Evolutionary conservation across 129 eudicot genomes (phyloP).

Genomic region (Solidago caesia): DNA sequence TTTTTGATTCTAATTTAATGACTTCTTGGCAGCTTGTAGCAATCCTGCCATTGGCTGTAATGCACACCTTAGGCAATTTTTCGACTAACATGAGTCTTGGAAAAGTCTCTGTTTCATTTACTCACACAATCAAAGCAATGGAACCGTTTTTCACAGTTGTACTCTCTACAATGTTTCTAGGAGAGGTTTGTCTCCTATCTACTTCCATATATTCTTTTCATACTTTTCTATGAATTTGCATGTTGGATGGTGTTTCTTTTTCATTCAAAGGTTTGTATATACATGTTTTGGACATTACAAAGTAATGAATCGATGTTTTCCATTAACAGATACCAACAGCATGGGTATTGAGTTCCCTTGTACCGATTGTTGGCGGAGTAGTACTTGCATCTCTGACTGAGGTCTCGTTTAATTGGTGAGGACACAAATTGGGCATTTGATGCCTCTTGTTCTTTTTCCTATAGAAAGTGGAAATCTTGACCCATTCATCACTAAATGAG

Average conservation of each 20-base stretch:
- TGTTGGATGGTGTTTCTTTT: conserved; percentile 16
- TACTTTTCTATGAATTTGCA: neutral
- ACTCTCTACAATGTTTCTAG: conserved; percentile 72
- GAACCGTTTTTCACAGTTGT: conserved; percentile 83
- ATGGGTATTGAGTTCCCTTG: conserved; percentile 76
- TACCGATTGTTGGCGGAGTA: conserved; percentile 98
- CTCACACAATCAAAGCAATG: conserved; percentile 88
- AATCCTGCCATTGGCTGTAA: conserved; percentile 72
- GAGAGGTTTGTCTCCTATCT: conserved; percentile 54
- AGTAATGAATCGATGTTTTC: neutral
- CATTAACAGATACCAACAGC: conserved; percentile 58
- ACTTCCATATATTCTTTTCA: conserved; percentile 1
- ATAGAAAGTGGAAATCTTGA: neutral
- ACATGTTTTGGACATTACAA: neutral
- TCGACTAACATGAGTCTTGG: conserved; percentile 89
- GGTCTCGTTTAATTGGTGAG: conserved; percentile 91
- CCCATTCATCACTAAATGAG: neutral
- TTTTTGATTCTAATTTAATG: conserved; percentile 21
- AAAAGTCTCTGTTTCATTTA: conserved; percentile 82
- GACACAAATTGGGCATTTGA: conserved; percentile 4
- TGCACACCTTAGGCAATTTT: conserved; percentile 79
- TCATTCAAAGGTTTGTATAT: conserved; percentile 1
- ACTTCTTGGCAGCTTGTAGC: conserved; percentile 55
- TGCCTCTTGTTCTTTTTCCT: neutral
- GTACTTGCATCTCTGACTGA: conserved; percentile 90